Evolutionary conservation across 495 filamentous ascomycete genomes (phyloP), one percentile per base, ranked within the genome.

Genomic region (Penicillium atrosanguineum): DNA sequence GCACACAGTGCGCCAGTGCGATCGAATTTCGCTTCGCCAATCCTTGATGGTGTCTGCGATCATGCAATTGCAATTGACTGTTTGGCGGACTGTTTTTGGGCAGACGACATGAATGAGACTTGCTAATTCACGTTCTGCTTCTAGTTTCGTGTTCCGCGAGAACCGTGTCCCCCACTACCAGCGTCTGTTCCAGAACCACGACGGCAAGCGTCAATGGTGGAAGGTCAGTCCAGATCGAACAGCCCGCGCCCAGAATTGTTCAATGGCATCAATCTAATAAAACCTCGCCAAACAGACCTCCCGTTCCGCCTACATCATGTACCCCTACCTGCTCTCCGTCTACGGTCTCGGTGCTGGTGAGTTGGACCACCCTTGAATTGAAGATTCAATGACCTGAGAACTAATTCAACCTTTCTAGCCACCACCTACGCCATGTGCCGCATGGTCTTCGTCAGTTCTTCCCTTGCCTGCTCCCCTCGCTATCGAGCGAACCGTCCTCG

Each of bases 131-230:
- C 16, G 56, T 48, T 5, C 25, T 43, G 12, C 54, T 16, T 60
- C 28, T 65, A 86, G 86, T 69, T 78, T 87, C 71, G 60, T 91
- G 79, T 79, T 90, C 84, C 88, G 87, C 71, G 79, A 83, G 69
- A 96, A 96, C 83, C 84, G 83, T 69, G 91, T 96, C 64, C 89
- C 85, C 31, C 72, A 87, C 69, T 87, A 90, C 74, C 91, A 96
- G 81, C 79, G 83, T 57, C 72, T 87, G 41, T 93, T 90, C 79
- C 91, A 95, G 77, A 75, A 80, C 44, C 83, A 92, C 62, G 88
- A 89, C 72, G 85, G 90, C 66, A 77, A 85, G 61, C 84, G 91
- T 69, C 76, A 91, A 72, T 96, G 91, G 91, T 82, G 81, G 70
- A 91, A 95, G 78, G 91, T 95, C 71, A 74, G 87, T 83, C 18